phyloP scores from a whole-genome alignment of 257 asterid species.

The Solanum tacnaense region DNA sequence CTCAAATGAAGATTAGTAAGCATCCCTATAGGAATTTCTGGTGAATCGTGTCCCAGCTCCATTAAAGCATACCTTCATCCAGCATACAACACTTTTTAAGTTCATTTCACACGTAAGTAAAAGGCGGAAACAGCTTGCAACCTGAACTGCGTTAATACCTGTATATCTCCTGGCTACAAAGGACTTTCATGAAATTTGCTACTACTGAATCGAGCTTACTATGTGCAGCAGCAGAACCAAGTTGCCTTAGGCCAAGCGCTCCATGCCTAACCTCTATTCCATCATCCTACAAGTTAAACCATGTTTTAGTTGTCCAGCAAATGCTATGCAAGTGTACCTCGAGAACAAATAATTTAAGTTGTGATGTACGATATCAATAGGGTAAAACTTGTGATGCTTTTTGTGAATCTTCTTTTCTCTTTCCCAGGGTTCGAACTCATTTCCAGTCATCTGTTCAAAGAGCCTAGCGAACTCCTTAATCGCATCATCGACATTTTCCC shows the following conservation, averaged over 20 bases:
- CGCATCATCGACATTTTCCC: conserved; percentile 37
- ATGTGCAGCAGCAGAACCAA: conserved; percentile 54
- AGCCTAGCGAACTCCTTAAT: conserved; percentile 42
- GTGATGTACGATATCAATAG: conserved; percentile 47
- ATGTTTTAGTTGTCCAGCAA: background rate
- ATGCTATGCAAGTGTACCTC: background rate
- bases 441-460: conserved; percentile 56
- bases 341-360: too few relatives aligned
- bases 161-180: conserved; percentile 76
- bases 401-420: conserved; percentile 52
- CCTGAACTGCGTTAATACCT: conserved; percentile 21
- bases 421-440: conserved; percentile 76
- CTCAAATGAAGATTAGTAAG: conserved; percentile 48
- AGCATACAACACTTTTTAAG: background rate
- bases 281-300: conserved; percentile 34
- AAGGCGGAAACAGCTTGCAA: background rate
- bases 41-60: conserved; percentile 76
- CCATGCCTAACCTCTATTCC: conserved; percentile 87
- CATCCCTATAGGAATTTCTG: conserved; percentile 77
- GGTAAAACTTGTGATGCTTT: conserved; percentile 37
- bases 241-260: conserved; percentile 63
- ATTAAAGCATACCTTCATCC: conserved; percentile 61
- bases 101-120: background rate
- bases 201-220: conserved; percentile 70
- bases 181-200: conserved; percentile 66